Conservation (phyloP, 495 filamentous ascomycete species). For the Parathielavia hyrcaniae region DNA sequence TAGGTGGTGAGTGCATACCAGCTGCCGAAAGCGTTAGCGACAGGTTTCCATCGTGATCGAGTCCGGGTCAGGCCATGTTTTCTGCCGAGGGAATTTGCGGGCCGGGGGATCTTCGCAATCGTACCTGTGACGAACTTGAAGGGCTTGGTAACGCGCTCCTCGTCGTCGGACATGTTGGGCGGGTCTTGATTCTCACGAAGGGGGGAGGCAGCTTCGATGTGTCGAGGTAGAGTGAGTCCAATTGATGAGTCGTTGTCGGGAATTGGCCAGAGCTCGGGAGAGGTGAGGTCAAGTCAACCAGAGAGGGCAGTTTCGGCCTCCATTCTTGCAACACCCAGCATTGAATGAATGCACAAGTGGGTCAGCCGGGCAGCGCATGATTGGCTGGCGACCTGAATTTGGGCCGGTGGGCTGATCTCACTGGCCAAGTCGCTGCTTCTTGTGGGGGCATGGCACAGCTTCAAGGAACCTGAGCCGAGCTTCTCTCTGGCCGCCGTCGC, state of each 20-base stretch:
- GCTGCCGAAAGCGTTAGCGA: constrained; percentile 30
- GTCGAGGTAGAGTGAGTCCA: neutral
- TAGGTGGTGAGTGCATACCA: constrained; percentile 43
- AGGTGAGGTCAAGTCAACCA: constrained; percentile 14
- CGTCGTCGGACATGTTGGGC: constrained; percentile 77
- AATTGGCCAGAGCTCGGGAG: constrained; percentile 15
- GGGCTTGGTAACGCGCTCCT: constrained; percentile 93
- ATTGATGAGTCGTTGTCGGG: constrained; percentile 15
- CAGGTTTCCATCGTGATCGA: neutral
- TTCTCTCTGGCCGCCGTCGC: constrained; percentile 15
- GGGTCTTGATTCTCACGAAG: constrained; percentile 21
- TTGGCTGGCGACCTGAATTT: constrained; percentile 16
- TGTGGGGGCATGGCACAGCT: constrained; percentile 5
- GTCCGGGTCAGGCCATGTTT: constrained; percentile 34
- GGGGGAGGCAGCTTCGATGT: constrained; percentile 17
- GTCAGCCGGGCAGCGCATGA: constrained; percentile 1
- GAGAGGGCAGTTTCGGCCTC: constrained; percentile 8
- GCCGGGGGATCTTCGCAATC: constrained; percentile 28
- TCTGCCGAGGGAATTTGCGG: constrained; percentile 31
- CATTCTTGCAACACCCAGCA: neutral
- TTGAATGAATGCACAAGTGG: constrained; percentile 7
- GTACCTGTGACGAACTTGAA: constrained; percentile 99
- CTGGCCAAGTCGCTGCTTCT: constrained; percentile 12
- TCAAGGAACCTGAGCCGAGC: constrained; percentile 16
- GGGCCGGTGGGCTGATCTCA: constrained; percentile 23